phyloP scores from a whole-genome alignment of 2,329 filamentous ascomycete genomes.

The Trichophyton benhamiae region DNA sequence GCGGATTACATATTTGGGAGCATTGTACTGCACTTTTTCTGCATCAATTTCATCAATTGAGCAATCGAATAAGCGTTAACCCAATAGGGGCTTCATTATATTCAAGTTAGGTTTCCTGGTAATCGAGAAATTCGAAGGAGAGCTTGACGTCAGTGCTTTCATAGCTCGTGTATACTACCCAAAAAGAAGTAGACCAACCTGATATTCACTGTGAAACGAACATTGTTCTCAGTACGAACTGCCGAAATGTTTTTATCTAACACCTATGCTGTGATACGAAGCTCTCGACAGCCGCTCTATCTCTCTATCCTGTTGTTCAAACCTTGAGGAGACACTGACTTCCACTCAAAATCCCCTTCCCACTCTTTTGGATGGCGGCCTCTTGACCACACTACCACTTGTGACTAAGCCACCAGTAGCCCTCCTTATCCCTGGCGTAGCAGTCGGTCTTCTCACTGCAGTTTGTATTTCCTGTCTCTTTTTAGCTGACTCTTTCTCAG shows the following conservation, averaged over 20 bases:
- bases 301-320: neutral
- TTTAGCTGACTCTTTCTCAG: slow-evolving; percentile 24
- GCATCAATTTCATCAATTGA: slow-evolving; percentile 99
- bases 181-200: neutral
- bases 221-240: neutral
- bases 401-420: slow-evolving; percentile 18
- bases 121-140: neutral
- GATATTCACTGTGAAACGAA: too few species aligned
- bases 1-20: slow-evolving; percentile 93
- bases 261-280: neutral
- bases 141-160: neutral
- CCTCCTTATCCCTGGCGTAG: slow-evolving; percentile 18
- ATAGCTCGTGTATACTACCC: neutral
- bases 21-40: slow-evolving; percentile 95
- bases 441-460: slow-evolving; percentile 24
- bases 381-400: slow-evolving; percentile 30
- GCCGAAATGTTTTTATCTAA: neutral
- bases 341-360: slow-evolving; percentile 19
- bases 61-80: slow-evolving; percentile 4
- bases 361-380: slow-evolving; percentile 25
- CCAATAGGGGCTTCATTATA: neutral
- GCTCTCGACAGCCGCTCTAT: neutral
- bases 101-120: neutral
- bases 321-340: neutral
- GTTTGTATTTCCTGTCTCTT: slow-evolving; percentile 28